A percentile compares a stretch with the other conserved stretches of the same genome.
These are phyloP conservation scores for Vicia faba DNA, from an alignment of 306 rosid species.

Conservation along the genomic window DNA sequence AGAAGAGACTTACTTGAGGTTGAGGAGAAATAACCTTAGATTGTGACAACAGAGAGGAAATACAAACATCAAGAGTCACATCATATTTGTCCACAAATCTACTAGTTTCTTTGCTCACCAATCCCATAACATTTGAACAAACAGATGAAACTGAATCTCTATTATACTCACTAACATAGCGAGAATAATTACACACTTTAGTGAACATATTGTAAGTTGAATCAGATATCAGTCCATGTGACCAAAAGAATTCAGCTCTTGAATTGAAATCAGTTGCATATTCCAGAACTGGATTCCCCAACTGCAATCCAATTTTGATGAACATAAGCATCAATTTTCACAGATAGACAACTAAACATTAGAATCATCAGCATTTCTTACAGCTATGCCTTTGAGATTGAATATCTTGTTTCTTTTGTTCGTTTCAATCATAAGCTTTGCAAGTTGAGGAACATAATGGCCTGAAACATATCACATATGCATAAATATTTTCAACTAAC, in stretches of 20 bases:
- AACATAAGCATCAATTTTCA: too few species aligned
- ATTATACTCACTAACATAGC: slow-evolving; percentile 51
- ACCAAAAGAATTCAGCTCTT: slow-evolving; percentile 59
- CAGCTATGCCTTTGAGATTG: slow-evolving; percentile 73
- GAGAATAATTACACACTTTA: slow-evolving; percentile 49
- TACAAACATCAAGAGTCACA: slow-evolving; percentile 82
- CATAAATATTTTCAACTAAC: neutral
- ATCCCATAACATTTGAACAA: slow-evolving; percentile 63
- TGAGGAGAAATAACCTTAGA: slow-evolving; percentile 59
- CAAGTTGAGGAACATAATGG: slow-evolving; percentile 84
- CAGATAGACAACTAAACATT: too few species aligned
- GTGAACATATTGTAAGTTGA: slow-evolving; percentile 53
- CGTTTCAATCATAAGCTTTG: slow-evolving; percentile 63
- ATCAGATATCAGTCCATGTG: slow-evolving; percentile 61
- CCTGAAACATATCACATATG: slow-evolving; percentile 39
- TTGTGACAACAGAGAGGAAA: slow-evolving; percentile 68
- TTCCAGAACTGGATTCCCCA: slow-evolving; percentile 59
- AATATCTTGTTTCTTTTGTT: slow-evolving; percentile 50
- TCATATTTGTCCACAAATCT: slow-evolving; percentile 73
- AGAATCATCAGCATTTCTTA: slow-evolving; percentile 43
- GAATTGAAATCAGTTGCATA: slow-evolving; percentile 55
- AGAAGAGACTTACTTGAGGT: slow-evolving; percentile 44
- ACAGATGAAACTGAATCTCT: slow-evolving; percentile 50
- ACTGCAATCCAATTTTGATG: slow-evolving; percentile 38
- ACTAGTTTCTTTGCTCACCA: slow-evolving; percentile 74